phyloP scores from a whole-genome alignment of 2,329 filamentous ascomycete genomes.

The Taxawa tesnikishii region DNA sequence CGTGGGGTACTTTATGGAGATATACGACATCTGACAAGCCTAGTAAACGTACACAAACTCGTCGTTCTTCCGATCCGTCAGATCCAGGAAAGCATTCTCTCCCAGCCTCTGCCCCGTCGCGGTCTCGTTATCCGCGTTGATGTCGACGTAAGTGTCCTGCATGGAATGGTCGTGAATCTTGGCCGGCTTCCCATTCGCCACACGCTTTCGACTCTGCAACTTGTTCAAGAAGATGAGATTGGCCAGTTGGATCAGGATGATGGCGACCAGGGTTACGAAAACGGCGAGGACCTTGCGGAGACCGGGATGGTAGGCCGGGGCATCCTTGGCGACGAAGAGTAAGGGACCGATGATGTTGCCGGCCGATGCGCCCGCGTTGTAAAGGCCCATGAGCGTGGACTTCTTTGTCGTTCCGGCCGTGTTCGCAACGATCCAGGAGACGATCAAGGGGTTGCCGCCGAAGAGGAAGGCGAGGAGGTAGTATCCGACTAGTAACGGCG shows the following conservation, averaged over 20 bases:
- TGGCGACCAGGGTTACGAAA: not conserved
- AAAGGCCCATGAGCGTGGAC: conserved; percentile 27
- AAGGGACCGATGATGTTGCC: conserved; percentile 17
- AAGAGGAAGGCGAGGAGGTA: conserved; percentile 57
- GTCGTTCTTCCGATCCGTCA: not conserved
- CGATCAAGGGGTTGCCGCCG: conserved; percentile 52
- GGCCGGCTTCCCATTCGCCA: not conserved
- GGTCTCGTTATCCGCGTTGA: not conserved
- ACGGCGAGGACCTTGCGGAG: not conserved
- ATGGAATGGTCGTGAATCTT: not conserved
- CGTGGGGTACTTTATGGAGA: no score
- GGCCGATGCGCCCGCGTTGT: conserved; percentile 25
- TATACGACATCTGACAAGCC: no score
- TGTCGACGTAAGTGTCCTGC: not conserved
- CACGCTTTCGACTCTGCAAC: not conserved
- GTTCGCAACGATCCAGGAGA: conserved; percentile 58
- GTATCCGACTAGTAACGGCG: conserved; percentile 45
- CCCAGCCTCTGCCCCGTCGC: not conserved
- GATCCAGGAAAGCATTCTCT: not conserved
- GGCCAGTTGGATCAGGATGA: not conserved
- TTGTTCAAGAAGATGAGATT: not conserved
- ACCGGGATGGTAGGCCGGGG: not conserved
- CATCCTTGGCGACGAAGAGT: not conserved
- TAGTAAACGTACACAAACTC: not conserved
- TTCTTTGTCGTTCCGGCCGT: conserved; percentile 33